Evolutionary conservation across 306 rosid species (phyloP).

Genomic region (Dryas drummondii): DNA sequence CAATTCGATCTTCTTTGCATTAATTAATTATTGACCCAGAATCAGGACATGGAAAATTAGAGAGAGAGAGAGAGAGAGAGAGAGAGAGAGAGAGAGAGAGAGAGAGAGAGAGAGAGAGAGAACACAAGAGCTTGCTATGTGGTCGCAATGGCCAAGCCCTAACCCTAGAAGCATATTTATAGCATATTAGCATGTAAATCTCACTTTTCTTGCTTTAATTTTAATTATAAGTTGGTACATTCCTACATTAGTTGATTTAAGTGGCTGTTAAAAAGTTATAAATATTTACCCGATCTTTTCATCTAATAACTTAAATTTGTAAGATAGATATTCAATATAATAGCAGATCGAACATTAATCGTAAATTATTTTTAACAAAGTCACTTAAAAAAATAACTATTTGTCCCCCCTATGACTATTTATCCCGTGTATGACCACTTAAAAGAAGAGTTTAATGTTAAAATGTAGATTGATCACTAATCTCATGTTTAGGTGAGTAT

Average conservation of each 20-base stretch:
- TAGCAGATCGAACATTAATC: too few species aligned
- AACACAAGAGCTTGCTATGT: conserved; percentile 21
- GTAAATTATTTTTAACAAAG: too few species aligned
- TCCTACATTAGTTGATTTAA: not conserved
- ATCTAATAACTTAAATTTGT: too few species aligned
- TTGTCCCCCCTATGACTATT: too few species aligned
- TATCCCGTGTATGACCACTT: too few species aligned
- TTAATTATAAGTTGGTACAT: conserved; percentile 1
- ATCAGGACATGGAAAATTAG: not conserved
- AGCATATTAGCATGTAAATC: conserved; percentile 25
- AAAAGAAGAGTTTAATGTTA: too few species aligned
- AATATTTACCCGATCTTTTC: too few species aligned
- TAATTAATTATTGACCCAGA: not conserved
- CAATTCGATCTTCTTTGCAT: not conserved
- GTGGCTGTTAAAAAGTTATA: too few species aligned
- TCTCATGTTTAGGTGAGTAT: too few species aligned
- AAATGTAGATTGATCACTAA: too few species aligned
- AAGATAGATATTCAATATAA: too few species aligned
- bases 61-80: conserved; percentile 6
- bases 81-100: conserved; percentile 2
- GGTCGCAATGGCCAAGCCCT: conserved; percentile 52
- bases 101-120: not conserved
- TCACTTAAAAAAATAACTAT: too few species aligned
- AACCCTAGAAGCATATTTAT: conserved; percentile 68
- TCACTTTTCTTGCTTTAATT: conserved; percentile 8